Evolutionary conservation across 345 rosid species (phyloP).

Genomic region (Viola odorata): DNA sequence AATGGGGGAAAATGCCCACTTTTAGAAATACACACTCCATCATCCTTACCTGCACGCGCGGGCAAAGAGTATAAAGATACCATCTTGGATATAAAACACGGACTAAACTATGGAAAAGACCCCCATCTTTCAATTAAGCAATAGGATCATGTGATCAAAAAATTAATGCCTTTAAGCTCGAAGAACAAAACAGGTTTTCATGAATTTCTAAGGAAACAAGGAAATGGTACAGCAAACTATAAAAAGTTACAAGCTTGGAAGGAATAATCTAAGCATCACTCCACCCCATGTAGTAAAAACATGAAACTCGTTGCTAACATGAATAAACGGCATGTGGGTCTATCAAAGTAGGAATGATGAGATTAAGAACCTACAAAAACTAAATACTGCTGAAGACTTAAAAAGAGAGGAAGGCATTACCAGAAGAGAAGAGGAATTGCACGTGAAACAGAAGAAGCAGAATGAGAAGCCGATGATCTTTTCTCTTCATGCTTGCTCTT

Average conservation of each 20-base stretch:
- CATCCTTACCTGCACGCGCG: conserved; percentile 33
- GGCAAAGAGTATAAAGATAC: no score
- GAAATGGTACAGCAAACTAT: no score
- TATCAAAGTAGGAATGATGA: neutral
- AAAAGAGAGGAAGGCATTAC: conserved; percentile 21
- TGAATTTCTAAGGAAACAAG: no score
- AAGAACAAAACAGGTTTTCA: neutral
- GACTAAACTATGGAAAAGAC: no score
- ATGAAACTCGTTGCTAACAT: neutral
- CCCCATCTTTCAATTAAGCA: neutral
- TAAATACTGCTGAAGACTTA: neutral
- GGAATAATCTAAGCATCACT: no score
- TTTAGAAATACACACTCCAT: conserved; percentile 67
- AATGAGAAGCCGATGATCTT: conserved; percentile 1
- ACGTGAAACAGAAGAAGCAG: conserved; percentile 23
- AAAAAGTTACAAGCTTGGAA: no score
- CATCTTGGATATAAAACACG: no score
- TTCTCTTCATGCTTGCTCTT: conserved; percentile 8
- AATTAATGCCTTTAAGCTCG: neutral
- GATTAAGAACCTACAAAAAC: no score
- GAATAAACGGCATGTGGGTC: neutral
- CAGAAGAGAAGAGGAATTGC: conserved; percentile 24
- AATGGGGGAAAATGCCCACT: conserved; percentile 82
- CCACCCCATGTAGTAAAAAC: no score
- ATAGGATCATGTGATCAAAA: no score